A percentile compares a stretch with the other conserved stretches of the same genome.
Conservation (phyloP, 2,329 filamentous ascomycete genomes). For the Hypoxylon sp. region DNA sequence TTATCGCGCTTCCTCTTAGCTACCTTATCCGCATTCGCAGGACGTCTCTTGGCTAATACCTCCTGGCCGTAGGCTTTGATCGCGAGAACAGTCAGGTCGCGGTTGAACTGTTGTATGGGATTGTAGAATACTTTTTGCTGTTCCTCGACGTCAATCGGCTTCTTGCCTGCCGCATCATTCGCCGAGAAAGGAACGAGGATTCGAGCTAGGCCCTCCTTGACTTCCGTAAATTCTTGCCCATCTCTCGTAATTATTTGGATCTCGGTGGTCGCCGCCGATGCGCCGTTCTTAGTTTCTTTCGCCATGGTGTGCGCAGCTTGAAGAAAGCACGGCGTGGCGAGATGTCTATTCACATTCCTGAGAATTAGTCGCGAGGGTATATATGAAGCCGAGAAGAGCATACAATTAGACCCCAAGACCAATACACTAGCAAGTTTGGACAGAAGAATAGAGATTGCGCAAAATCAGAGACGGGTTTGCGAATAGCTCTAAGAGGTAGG, state of each 20-base stretch:
- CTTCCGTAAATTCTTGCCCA: conserved; percentile 66
- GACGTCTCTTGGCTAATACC: conserved; percentile 63
- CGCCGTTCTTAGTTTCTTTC: conserved; percentile 41
- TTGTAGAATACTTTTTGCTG: conserved; percentile 96
- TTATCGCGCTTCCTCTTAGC: conserved; percentile 63
- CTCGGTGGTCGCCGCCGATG: conserved; percentile 51
- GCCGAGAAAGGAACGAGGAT: conserved; percentile 66
- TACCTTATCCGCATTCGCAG: conserved; percentile 59
- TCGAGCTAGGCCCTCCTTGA: conserved; percentile 70
- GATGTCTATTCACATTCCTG: conserved; percentile 46
- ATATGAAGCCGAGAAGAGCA: conserved; percentile 21
- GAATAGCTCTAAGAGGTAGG: conserved; percentile 1
- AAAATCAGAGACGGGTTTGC: conserved; percentile 3
- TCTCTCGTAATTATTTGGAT: conserved; percentile 58
- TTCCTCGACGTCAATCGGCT: conserved; percentile 66
- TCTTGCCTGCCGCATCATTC: conserved; percentile 56
- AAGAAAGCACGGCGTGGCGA: conserved; percentile 23
- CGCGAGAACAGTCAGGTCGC: conserved; percentile 91
- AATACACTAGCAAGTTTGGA: neutral
- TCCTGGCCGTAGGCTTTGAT: conserved; percentile 91
- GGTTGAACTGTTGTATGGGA: conserved; percentile 98
- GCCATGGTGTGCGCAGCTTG: conserved; percentile 51
- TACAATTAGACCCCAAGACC: conserved; percentile 21
- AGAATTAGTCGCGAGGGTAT: conserved; percentile 14
- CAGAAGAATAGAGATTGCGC: neutral